These are phyloP conservation scores for Marasmius fiardii DNA, from an alignment of 1,284 basidiomycete genomes.

Conservation along the genomic window DNA sequence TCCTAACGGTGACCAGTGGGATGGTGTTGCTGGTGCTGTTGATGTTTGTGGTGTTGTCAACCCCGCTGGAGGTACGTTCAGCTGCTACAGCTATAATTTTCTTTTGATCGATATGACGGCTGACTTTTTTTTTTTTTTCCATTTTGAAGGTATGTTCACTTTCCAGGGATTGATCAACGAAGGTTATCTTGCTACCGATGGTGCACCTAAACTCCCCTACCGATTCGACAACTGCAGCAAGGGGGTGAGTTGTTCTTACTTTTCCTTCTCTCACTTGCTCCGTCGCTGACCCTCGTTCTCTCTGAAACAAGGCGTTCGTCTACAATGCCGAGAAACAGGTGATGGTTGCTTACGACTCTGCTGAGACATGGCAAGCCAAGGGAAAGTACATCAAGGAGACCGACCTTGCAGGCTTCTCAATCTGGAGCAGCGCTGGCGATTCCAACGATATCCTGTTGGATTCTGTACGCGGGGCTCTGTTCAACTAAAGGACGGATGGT, in stretches of 20 bases:
- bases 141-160: conserved; percentile 36
- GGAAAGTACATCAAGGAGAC: conserved; percentile 35
- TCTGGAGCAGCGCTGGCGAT: conserved; percentile 59
- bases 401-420: conserved; percentile 49
- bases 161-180: conserved; percentile 44
- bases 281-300: too few relatives aligned
- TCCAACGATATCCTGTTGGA: conserved; percentile 45
- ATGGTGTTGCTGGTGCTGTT: not conserved
- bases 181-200: conserved; percentile 41
- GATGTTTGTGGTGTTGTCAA: not conserved
- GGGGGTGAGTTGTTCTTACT: conserved; percentile 43
- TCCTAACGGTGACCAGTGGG: not conserved
- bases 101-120: not conserved
- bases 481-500: too few relatives aligned
- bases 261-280: not conserved
- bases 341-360: conserved; percentile 54
- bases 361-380: conserved; percentile 46
- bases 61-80: not conserved
- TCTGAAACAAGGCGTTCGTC: conserved; percentile 44
- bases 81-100: too few relatives aligned
- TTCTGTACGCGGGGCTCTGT: too few relatives aligned
- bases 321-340: conserved; percentile 41
- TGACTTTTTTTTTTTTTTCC: not conserved
- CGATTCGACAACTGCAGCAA: conserved; percentile 52
- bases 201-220: conserved; percentile 36